Base-by-base conservation (phyloP, 768 basidiomycete species). In the Gautieria morchelliformis region DNA sequence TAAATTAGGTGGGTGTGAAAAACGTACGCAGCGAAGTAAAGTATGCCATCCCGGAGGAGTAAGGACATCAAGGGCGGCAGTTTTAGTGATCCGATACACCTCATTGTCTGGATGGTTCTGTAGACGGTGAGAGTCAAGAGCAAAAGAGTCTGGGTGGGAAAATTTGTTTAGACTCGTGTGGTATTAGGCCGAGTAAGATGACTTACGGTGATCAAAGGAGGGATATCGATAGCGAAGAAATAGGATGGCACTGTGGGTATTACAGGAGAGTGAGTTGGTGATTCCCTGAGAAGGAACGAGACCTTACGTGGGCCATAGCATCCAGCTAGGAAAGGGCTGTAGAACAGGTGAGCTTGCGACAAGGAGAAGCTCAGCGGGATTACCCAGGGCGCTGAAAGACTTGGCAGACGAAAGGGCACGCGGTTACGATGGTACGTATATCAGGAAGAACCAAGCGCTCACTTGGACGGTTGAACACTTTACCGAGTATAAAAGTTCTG, bases 311-410 rank as follows among this genome's bases (percentile, higher is more conserved):
- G 7, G 14, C 22, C 30, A 55, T 46, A 55, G 44, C 53, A 55
- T 20, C 53, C 53, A 27, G 53, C 1, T 22, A 55, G 45, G n/a
- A 55, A 55, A 55, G 53, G 53, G 15, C 53, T 55, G 19, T 44
- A 14, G 15, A 42, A 10, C n/a, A 15, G 17, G 30, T 32, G 9
- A 32, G 19, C 10, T 12, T 15, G 9, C 24, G 5, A 44, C 11
- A 10, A 30, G 48, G 24, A 49, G n/a, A 33, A 9, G 3, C 8
- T 17, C 35, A 11, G 5, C 9, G 14, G 35, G 15, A 37, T 46
- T 55, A 55, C 53, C 53, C 53, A 20, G 42, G 53, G 24, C 53
- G 53, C 17, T 10, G 40, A 4, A 55, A 4, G 12, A 55, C 53
- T 45, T 4, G 1, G 10, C 3, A 9, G 40, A 55, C 17, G 20